Evolutionary conservation across 208 protist species (phyloP).

Genomic region (Acanthamoeba culbertsoni): DNA sequence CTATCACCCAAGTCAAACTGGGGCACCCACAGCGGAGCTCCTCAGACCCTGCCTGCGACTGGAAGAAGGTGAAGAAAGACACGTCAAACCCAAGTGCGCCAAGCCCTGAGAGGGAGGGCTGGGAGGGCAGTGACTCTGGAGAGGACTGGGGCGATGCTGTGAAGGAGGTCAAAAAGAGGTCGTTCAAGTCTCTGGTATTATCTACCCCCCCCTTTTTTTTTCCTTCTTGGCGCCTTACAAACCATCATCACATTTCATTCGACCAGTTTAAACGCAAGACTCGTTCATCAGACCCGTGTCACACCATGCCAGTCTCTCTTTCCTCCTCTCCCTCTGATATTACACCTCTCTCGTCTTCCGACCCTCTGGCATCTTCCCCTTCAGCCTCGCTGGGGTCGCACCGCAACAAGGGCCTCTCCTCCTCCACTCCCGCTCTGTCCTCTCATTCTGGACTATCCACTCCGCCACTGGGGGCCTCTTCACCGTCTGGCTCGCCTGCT

Average conservation of each 20-base stretch:
- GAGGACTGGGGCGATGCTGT: too few relatives aligned
- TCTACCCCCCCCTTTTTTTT: not conserved
- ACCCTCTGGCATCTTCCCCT: not conserved
- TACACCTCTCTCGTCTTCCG: not conserved
- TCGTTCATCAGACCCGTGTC: not conserved
- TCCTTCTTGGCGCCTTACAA: not conserved
- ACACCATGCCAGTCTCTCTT: not conserved
- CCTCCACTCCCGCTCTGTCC: not conserved
- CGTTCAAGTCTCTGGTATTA: not conserved
- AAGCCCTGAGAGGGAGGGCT: too few relatives aligned
- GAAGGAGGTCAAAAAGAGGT: slow-evolving; percentile 6
- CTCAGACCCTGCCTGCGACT: too few relatives aligned
- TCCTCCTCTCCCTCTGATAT: not conserved
- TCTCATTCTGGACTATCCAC: not conserved
- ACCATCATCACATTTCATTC: too few relatives aligned
- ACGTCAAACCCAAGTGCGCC: too few relatives aligned
- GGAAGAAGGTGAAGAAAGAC: too few relatives aligned
- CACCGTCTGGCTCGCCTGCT: not conserved
- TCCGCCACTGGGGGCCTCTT: not conserved
- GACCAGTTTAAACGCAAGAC: not conserved
- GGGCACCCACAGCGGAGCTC: too few relatives aligned
- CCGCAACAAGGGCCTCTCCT: not conserved
- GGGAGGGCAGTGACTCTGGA: too few relatives aligned
- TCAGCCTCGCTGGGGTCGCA: not conserved
- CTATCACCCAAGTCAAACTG: too few relatives aligned